phyloP scores from a whole-genome alignment of 805 yeast species.

The Candida insectorum region DNA sequence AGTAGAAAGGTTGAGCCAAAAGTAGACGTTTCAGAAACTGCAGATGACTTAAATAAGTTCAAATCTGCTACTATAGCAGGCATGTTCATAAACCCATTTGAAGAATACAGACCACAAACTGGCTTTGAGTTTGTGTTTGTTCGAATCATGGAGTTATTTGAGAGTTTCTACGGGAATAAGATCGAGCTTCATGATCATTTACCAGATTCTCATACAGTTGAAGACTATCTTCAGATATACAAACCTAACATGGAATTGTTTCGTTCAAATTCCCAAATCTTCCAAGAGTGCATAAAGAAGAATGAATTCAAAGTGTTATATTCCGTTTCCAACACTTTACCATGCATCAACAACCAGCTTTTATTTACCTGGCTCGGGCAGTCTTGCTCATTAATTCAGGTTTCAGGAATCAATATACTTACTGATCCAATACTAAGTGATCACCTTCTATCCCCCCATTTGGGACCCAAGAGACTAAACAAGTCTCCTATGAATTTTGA shows the following conservation, averaged over 20 bases:
- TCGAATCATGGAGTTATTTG: constrained; percentile 67
- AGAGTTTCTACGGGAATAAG: constrained; percentile 42
- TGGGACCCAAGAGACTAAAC: constrained; percentile 85
- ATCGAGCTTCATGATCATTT: constrained; percentile 34
- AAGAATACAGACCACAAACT: constrained; percentile 87
- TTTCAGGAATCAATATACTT: constrained; percentile 68
- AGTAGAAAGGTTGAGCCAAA: constrained; percentile 29
- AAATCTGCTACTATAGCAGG: constrained; percentile 55
- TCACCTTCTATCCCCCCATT: constrained; percentile 52
- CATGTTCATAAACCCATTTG: constrained; percentile 85
- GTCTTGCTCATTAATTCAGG: constrained; percentile 72
- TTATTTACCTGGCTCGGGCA: constrained; percentile 93
- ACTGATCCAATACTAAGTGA: constrained; percentile 83
- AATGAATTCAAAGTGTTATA: constrained; percentile 4
- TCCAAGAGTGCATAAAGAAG: constrained; percentile 22
- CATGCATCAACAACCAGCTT: constrained; percentile 45
- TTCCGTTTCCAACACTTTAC: background rate
- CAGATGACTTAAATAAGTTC: constrained; percentile 20
- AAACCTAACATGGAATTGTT: constrained; percentile 53
- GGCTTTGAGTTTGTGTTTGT: constrained; percentile 78
- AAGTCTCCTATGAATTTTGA: constrained; percentile 67
- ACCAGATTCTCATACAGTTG: constrained; percentile 40
- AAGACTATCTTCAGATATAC: constrained; percentile 55
- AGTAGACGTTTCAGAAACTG: constrained; percentile 6
- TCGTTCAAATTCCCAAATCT: constrained; percentile 27